These are phyloP conservation scores for Arxiozyma telluris DNA, from an alignment of 1,139 yeast species.

Conservation along the genomic window DNA sequence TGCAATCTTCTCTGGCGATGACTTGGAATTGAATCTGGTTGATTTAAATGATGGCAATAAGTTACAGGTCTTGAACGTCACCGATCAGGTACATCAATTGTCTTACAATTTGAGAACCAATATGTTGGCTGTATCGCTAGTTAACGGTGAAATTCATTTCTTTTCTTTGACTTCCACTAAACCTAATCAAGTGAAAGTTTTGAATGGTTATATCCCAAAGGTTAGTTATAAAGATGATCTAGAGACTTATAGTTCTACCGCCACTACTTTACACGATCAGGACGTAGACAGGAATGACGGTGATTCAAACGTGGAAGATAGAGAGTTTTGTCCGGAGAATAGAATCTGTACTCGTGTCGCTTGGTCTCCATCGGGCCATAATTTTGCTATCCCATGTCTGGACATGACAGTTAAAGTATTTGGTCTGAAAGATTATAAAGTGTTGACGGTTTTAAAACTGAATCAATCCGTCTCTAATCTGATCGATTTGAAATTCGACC, in stretches of 20 bases:
- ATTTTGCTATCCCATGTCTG: constrained; percentile 49
- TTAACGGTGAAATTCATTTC: constrained; percentile 60
- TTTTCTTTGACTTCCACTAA: constrained; percentile 46
- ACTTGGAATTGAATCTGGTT: constrained; percentile 49
- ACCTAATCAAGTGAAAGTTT: constrained; percentile 36
- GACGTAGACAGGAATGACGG: constrained; percentile 25
- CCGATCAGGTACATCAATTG: constrained; percentile 51
- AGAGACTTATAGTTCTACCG: background rate
- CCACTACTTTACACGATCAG: constrained; percentile 10
- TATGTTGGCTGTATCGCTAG: constrained; percentile 50
- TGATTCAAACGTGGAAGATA: constrained; percentile 15
- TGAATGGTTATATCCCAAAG: constrained; percentile 36
- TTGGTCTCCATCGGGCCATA: constrained; percentile 59
- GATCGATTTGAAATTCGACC: constrained; percentile 50
- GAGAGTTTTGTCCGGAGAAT: constrained; percentile 30
- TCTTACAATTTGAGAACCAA: constrained; percentile 57
- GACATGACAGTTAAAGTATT: constrained; percentile 28
- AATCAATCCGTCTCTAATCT: constrained; percentile 30
- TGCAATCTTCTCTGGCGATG: constrained; percentile 71
- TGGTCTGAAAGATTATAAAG: constrained; percentile 19
- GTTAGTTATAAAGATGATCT: constrained; percentile 29
- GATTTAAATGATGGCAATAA: constrained; percentile 37
- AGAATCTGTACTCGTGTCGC: constrained; percentile 37
- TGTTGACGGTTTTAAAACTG: constrained; percentile 15
- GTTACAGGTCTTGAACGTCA: constrained; percentile 32